Evolutionary conservation across 1,284 basidiomycete genomes (phyloP), one percentile per base, ranked within the genome.

Genomic region (Puccinia coronata): DNA sequence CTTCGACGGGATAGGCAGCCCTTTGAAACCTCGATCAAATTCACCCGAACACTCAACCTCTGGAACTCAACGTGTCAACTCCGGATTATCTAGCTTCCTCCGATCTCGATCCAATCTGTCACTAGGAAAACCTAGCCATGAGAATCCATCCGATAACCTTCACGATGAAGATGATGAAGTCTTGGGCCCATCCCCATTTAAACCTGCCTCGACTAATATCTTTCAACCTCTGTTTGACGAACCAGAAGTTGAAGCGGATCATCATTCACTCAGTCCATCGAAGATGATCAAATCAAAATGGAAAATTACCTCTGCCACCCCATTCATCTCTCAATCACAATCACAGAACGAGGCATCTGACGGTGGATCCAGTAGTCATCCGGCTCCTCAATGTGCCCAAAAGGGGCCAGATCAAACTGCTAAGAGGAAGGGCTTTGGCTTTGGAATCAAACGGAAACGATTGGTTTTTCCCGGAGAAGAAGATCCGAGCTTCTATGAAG

Each of bases 141-240:
- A 57, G 71, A 57, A 14, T 16, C 8, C 51, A 36, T 63, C 31
- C n/a, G 70, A 51, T 51, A 57, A 73, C 23, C 51, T 41, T 31
- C 55, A 73, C 31, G 47, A 53, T 53, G 59, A 75, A 18, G 72
- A 81, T 59, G 71, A 74, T 28, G 80, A 81, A 25, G n/a, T 74
- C 23, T 59, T 81, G 25, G 80, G 80, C 16, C 80, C 80, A 47
- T 81, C 80, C 31, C 80, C 80, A 55, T 81, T 80, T 25, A 80
- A 80, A 65, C 78, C 78, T 9, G 41, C 70, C 18, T 47, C 47
- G 28, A 61, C 31, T 25, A 36, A 47, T 28, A 28, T 63, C 28
- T 80, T 80, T 28, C 47, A 31, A 41, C 70, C 67, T 41, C 59
- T 80, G 28, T 80, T 80, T 39, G 78, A 80, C 39, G 78, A 80